phyloP scores from a whole-genome alignment of 371 early-diverging fungal species.

The Haplosporangium sp. region DNA sequence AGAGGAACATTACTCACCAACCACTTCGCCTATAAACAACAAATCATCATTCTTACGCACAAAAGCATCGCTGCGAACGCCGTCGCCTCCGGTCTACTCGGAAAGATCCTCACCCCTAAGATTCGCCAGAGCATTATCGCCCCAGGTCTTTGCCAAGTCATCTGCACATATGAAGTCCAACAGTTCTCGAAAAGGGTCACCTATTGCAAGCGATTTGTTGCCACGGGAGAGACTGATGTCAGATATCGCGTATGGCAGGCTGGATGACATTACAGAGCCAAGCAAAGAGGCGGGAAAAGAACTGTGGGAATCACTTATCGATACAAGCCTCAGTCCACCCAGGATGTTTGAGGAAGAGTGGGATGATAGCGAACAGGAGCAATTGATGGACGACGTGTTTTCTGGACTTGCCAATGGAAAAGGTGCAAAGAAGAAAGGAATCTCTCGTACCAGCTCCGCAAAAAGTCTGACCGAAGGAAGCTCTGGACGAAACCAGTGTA shows the following conservation, averaged over 20 bases:
- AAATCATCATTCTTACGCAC: too few species aligned
- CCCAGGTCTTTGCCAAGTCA: neutral
- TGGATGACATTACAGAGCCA: neutral
- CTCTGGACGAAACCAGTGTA: neutral
- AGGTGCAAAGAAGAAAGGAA: neutral
- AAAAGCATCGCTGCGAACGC: too few species aligned
- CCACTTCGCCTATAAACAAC: neutral
- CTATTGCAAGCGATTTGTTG: conserved; percentile 12
- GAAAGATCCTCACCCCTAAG: too few species aligned
- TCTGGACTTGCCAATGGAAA: neutral
- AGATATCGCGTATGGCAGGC: too few species aligned
- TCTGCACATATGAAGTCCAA: neutral
- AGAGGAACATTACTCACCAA: too few species aligned
- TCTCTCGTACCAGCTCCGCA: conserved; percentile 6
- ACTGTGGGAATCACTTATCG: conserved; percentile 6
- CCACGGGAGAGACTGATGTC: neutral
- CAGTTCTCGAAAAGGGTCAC: conserved; percentile 8
- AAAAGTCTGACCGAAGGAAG: neutral
- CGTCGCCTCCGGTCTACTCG: too few species aligned
- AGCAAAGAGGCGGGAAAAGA: too few species aligned
- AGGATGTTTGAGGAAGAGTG: neutral
- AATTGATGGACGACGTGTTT: conserved; percentile 20
- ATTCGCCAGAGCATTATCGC: neutral
- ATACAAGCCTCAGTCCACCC: conserved; percentile 27
- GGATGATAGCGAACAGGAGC: conserved; percentile 19